These are phyloP conservation scores for Trametes maxima DNA, from an alignment of 768 basidiomycete species.

Conservation along the genomic window DNA sequence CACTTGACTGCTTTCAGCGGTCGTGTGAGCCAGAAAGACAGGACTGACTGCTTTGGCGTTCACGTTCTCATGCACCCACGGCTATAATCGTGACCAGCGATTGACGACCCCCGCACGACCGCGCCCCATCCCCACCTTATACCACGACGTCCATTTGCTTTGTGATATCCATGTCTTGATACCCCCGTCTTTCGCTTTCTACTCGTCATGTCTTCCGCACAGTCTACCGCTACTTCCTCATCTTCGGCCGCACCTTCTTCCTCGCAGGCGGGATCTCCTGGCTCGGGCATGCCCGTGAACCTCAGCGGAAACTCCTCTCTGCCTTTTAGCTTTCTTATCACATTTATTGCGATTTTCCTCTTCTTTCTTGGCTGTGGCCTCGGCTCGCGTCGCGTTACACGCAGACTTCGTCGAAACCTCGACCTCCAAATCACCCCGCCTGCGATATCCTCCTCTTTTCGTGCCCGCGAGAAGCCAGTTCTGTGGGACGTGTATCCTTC, in stretches of 20 bases:
- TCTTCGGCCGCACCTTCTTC: constrained; percentile 7
- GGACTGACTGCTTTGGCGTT: not conserved
- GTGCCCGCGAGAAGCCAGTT: constrained; percentile 18
- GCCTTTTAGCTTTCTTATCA: constrained; percentile 36
- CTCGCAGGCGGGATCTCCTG: not conserved
- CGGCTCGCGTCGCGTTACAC: constrained; percentile 30
- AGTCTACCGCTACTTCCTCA: constrained; percentile 6
- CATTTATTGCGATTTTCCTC: constrained; percentile 34
- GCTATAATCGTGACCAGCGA: not conserved
- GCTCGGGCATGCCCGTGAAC: not conserved
- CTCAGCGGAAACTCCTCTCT: constrained; percentile 24
- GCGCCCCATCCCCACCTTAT: not conserved
- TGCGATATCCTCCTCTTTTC: not conserved
- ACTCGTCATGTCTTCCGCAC: constrained; percentile 5
- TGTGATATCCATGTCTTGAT: constrained; percentile 12
- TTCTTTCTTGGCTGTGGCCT: constrained; percentile 33
- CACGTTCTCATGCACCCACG: constrained; percentile 19
- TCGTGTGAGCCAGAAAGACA: constrained; percentile 7
- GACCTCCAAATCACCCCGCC: constrained; percentile 10
- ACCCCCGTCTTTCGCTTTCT: not conserved
- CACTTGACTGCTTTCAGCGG: not conserved
- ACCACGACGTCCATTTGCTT: constrained; percentile 6
- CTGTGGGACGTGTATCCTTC: constrained; percentile 28
- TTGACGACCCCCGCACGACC: not conserved
- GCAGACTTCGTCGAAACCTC: constrained; percentile 26